phyloP scores from a whole-genome alignment of 441 rosid species.

The Populus hybrid region DNA sequence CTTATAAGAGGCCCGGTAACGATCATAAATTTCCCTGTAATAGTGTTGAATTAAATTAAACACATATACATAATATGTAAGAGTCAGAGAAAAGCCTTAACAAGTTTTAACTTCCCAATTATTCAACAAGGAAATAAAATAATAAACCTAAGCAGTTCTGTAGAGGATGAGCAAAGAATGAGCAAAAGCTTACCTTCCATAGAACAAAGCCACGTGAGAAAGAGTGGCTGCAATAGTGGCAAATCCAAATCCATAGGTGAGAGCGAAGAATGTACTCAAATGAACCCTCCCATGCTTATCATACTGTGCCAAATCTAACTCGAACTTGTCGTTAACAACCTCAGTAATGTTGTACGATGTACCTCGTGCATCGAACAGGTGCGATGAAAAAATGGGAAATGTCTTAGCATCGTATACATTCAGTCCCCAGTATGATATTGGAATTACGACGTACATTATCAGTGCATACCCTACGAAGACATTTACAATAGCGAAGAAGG shows the following conservation, averaged over 20 bases:
- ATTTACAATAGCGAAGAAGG: constrained; percentile 35
- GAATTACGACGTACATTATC: constrained; percentile 23
- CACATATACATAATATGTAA: too few species aligned
- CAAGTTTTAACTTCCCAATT: too few species aligned
- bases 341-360: constrained; percentile 16
- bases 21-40: constrained; percentile 37
- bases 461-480: constrained; percentile 26
- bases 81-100: too few species aligned
- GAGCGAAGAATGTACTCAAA: constrained; percentile 35
- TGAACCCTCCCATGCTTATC: constrained; percentile 24
- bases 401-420: constrained; percentile 24
- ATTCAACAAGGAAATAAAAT: too few species aligned
- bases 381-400: constrained; percentile 31
- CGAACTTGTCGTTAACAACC: constrained; percentile 29
- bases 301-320: constrained; percentile 29
- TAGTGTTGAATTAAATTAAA: background rate
- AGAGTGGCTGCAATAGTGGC: constrained; percentile 36
- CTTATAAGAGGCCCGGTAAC: constrained; percentile 27
- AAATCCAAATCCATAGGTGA: constrained; percentile 33
- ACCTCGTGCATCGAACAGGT: constrained; percentile 25
- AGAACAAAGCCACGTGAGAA: constrained; percentile 34
- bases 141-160: background rate
- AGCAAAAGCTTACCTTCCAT: constrained; percentile 35
- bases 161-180: background rate
- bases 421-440: constrained; percentile 30